phyloP scores from a whole-genome alignment of 75 land plant genomes.

The Pinus tabuliformis region DNA sequence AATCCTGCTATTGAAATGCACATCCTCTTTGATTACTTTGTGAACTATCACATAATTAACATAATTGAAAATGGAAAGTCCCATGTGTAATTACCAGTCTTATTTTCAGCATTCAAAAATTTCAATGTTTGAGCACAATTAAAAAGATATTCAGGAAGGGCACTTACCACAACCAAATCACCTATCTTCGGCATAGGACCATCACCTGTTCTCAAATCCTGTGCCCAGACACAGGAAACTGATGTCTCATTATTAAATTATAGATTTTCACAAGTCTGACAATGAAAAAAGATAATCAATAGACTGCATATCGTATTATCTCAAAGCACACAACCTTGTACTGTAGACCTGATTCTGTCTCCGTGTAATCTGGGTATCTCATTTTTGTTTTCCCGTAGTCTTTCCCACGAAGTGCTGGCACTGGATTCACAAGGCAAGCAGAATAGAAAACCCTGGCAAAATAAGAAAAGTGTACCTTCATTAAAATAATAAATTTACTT shows the following conservation, averaged over 20 bases:
- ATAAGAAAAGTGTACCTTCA: slow-evolving; percentile 4
- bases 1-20: not conserved
- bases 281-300: not conserved
- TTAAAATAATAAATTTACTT: slow-evolving; percentile 5
- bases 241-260: not conserved
- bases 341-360: slow-evolving; percentile 89
- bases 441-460: slow-evolving; percentile 6
- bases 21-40: too few relatives aligned
- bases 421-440: slow-evolving; percentile 46
- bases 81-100: not conserved
- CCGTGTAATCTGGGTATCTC: slow-evolving; percentile 82
- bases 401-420: slow-evolving; percentile 96
- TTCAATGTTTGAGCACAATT: not conserved
- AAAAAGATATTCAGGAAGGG: not conserved
- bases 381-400: slow-evolving; percentile 96
- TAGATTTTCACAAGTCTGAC: not conserved
- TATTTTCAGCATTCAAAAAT: not conserved
- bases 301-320: not conserved
- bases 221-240: slow-evolving; percentile 9
- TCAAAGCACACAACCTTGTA: slow-evolving; percentile 64
- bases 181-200: slow-evolving; percentile 77
- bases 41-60: not conserved
- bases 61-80: not conserved
- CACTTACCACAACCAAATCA: slow-evolving; percentile 87
- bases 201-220: slow-evolving; percentile 78